A percentile compares a stretch with the other conserved stretches of the same genome.
phyloP scores from a whole-genome alignment of 176 grass and related monocot genomes.

The Pontederia paniculata region DNA sequence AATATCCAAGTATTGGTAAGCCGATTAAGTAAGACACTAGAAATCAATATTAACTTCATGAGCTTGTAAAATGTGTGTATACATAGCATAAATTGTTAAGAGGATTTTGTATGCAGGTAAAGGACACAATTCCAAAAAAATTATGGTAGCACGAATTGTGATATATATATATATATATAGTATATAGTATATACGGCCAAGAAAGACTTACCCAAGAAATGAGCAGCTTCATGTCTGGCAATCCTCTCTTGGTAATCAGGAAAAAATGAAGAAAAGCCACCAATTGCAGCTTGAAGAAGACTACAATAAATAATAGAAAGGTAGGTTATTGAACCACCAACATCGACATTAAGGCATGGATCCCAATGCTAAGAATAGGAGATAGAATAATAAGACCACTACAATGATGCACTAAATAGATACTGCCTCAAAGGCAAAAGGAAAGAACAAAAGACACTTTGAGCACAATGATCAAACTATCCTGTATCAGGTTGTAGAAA shows the following conservation, averaged over 20 bases:
- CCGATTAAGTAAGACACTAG: constrained; percentile 83
- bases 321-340: not conserved
- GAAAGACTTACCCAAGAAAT: constrained; percentile 50
- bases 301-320: constrained; percentile 15
- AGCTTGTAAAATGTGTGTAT: constrained; percentile 7
- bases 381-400: no score
- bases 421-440: no score
- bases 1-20: constrained; percentile 85
- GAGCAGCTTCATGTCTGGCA: constrained; percentile 86
- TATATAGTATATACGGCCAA: not conserved
- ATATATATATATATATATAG: no score
- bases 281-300: constrained; percentile 80
- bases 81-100: constrained; percentile 2
- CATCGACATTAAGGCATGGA: not conserved
- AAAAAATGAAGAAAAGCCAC: constrained; percentile 68
- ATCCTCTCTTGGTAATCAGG: constrained; percentile 96
- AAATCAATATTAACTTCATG: constrained; percentile 2
- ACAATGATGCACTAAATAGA: no score
- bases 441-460: no score
- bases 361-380: not conserved
- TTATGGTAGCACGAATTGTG: not conserved
- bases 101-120: not conserved
- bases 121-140: not conserved
- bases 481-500: no score
- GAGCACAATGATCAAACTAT: no score